A percentile compares a stretch with the other conserved stretches of the same genome.
Conservation (phyloP, 768 basidiomycete genomes). For the Fomitopsis serialis region DNA sequence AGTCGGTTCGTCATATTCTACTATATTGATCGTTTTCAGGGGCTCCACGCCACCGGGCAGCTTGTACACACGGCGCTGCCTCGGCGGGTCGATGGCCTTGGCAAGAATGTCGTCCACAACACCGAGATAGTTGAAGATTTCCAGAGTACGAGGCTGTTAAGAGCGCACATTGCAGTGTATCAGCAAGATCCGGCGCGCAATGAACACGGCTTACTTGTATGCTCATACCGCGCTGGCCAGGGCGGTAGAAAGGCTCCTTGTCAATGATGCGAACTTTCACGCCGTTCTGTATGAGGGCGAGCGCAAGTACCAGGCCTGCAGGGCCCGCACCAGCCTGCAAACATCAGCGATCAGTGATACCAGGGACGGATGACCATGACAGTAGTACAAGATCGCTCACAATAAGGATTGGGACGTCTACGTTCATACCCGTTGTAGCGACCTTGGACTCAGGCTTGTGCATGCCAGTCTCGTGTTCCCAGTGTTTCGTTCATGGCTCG, state of each 20-base stretch:
- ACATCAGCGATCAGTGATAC: too few species aligned
- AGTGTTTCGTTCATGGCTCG: too few species aligned
- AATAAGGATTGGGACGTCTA: neutral
- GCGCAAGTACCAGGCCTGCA: slow-evolving; percentile 14
- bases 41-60: slow-evolving; percentile 13
- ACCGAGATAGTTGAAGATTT: slow-evolving; percentile 15
- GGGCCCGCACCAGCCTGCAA: slow-evolving; percentile 19
- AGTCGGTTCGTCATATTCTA: neutral
- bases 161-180: too few species aligned
- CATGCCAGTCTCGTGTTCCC: too few species aligned
- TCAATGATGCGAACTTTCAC: slow-evolving; percentile 18
- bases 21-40: neutral
- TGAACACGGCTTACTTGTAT: slow-evolving; percentile 15
- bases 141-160: slow-evolving; percentile 16
- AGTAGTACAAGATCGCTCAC: neutral
- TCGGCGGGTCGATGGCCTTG: neutral
- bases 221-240: slow-evolving; percentile 22
- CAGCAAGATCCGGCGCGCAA: too few species aligned
- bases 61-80: slow-evolving; percentile 10
- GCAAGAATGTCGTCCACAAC: slow-evolving; percentile 11
- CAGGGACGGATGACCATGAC: too few species aligned
- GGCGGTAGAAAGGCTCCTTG: slow-evolving; percentile 10
- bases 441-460: too few species aligned
- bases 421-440: too few species aligned
- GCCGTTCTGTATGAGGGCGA: slow-evolving; percentile 13